These are phyloP conservation scores for Medicago arabica DNA, from an alignment of 306 rosid genomes.

Conservation along the genomic window DNA sequence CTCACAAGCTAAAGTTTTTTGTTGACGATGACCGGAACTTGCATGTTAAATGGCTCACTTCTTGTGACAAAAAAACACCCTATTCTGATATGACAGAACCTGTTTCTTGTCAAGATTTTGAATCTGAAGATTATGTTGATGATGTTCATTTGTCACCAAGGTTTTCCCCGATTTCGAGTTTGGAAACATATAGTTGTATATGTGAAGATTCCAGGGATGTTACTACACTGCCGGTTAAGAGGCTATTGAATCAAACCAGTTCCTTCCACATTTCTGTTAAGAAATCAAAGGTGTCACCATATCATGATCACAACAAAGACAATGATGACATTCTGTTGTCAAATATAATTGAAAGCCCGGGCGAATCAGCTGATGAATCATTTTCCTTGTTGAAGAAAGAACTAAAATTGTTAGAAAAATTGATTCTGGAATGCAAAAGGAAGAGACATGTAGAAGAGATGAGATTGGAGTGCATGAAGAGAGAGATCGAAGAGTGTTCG, in stretches of 20 bases:
- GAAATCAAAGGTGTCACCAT: slow-evolving; percentile 23
- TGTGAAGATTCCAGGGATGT: not conserved
- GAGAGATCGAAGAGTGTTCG: slow-evolving; percentile 39
- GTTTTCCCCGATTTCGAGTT: slow-evolving; percentile 5
- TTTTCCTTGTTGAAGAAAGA: slow-evolving; percentile 14
- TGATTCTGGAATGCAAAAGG: slow-evolving; percentile 4
- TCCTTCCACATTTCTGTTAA: not conserved
- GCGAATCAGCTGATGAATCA: not conserved
- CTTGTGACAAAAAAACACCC: not conserved
- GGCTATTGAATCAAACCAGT: not conserved
- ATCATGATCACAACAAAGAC: slow-evolving; percentile 19
- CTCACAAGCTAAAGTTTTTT: slow-evolving; percentile 19
- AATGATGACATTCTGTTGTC: not conserved
- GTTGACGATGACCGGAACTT: not conserved
- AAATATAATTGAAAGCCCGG: not conserved
- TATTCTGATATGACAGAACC: not conserved
- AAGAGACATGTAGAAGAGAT: slow-evolving; percentile 27
- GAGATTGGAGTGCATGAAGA: slow-evolving; percentile 40
- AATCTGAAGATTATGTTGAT: slow-evolving; percentile 6
- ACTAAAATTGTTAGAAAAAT: slow-evolving; percentile 30
- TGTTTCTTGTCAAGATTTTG: not conserved
- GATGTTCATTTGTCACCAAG: not conserved
- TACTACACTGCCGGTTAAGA: slow-evolving; percentile 27
- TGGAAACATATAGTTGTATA: slow-evolving; percentile 18
- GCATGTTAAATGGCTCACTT: not conserved